Percentiles rank a stretch among this genome's conserved stretches.
Conservation (phyloP, 768 basidiomycete species). For the Mycena sanguinolenta region DNA sequence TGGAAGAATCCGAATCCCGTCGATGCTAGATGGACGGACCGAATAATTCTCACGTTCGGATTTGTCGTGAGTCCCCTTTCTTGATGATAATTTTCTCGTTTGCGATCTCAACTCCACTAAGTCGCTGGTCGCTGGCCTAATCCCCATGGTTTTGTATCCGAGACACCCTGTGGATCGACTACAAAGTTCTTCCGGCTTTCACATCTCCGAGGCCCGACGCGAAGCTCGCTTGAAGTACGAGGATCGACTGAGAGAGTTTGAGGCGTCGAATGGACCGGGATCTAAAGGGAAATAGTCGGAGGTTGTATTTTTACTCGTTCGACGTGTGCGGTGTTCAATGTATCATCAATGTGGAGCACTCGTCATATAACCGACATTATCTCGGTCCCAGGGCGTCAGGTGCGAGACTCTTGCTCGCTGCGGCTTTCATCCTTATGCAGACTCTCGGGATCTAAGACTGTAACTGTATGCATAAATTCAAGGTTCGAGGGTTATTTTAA, state of each 20-base stretch:
- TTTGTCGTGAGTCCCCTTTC: constrained; percentile 22
- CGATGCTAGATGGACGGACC: constrained; percentile 29
- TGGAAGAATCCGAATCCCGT: constrained; percentile 18
- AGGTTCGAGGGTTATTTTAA: no score
- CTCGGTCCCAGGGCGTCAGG: no score
- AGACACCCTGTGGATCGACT: constrained; percentile 21
- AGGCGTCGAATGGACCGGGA: background rate
- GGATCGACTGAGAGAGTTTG: constrained; percentile 24
- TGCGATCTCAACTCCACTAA: background rate
- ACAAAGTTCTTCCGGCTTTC: constrained; percentile 20
- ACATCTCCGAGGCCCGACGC: constrained; percentile 29
- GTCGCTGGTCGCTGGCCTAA: constrained; percentile 22
- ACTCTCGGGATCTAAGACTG: no score
- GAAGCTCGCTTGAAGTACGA: constrained; percentile 28
- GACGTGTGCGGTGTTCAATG: no score
- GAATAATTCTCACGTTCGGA: constrained; percentile 34
- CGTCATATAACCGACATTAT: no score
- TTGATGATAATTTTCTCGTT: background rate
- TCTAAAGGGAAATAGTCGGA: background rate
- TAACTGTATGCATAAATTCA: no score
- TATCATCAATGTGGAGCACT: no score
- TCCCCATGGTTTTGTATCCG: constrained; percentile 31
- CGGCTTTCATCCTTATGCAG: no score
- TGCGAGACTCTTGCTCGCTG: no score
- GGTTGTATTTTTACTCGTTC: no score